Percentiles rank a stretch among this genome's conserved stretches.
These are phyloP conservation scores for Lasiodiplodia citricola DNA, from an alignment of 2,329 filamentous ascomycete genomes.

Conservation along the genomic window DNA sequence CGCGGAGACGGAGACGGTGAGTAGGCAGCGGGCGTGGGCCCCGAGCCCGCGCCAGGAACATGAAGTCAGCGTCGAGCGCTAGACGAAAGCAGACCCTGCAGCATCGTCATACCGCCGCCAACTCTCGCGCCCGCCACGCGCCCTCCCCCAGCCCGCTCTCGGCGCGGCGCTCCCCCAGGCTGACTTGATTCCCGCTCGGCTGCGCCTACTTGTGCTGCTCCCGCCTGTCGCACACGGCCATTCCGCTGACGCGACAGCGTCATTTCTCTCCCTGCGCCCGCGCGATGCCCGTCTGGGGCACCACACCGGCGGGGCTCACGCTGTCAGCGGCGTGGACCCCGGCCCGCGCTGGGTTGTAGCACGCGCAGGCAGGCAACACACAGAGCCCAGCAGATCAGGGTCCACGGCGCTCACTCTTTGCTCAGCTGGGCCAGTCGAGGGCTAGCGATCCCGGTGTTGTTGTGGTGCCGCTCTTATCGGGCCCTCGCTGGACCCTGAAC, in stretches of 20 bases:
- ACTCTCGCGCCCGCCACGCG: not conserved
- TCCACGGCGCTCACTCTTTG: not conserved
- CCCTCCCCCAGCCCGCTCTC: not conserved
- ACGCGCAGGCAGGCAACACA: not conserved
- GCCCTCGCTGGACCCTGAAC: constrained; percentile 1
- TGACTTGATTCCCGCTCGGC: constrained; percentile 10
- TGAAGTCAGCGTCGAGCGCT: constrained; percentile 10
- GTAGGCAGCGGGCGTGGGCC: not conserved
- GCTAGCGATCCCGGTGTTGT: not conserved
- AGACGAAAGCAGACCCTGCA: not conserved
- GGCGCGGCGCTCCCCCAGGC: not conserved
- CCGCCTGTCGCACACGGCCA: constrained; percentile 17
- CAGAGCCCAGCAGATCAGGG: constrained; percentile 13
- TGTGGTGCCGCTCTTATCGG: constrained; percentile 9
- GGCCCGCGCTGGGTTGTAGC: not conserved
- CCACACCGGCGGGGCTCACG: not conserved
- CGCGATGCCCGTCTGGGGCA: not conserved
- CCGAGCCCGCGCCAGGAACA: constrained; percentile 1
- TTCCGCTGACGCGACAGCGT: constrained; percentile 2
- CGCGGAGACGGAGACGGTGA: not conserved
- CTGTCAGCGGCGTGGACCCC: not conserved
- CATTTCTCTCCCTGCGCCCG: constrained; percentile 1
- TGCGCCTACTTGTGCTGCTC: not conserved
- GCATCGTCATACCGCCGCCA: constrained; percentile 13
- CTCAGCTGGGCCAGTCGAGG: not conserved